Percentiles rank a stretch among this genome's conserved stretches.
These are phyloP conservation scores for Serpula lacrymans DNA, from an alignment of 768 basidiomycete species.

Conservation along the genomic window DNA sequence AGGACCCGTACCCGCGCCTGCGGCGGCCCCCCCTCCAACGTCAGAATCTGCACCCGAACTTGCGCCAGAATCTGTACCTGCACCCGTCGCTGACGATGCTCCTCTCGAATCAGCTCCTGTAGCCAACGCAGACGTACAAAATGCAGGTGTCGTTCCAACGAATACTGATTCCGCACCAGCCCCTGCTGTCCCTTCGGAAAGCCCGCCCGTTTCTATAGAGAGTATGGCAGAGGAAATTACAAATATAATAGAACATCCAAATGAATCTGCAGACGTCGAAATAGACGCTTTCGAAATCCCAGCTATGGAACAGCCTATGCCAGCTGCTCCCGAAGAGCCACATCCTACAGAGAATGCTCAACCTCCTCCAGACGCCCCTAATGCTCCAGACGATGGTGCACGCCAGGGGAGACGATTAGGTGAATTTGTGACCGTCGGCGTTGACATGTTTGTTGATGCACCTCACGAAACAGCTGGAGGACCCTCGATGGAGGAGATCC, in stretches of 20 bases:
- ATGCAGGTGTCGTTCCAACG: neutral
- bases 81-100: neutral
- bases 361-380: constrained; percentile 13
- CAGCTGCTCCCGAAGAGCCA: constrained; percentile 1
- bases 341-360: constrained; percentile 12
- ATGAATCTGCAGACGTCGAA: too few relatives aligned
- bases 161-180: constrained; percentile 2
- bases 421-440: constrained; percentile 35
- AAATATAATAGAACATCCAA: too few relatives aligned
- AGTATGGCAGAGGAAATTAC: too few relatives aligned
- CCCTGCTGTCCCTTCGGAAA: constrained; percentile 1
- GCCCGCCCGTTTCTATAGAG: too few relatives aligned
- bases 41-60: constrained; percentile 9
- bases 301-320: constrained; percentile 1
- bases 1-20: constrained; percentile 6
- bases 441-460: constrained; percentile 35
- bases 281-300: too few relatives aligned
- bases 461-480: too few relatives aligned
- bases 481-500: constrained; percentile 18
- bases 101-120: constrained; percentile 2
- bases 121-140: constrained; percentile 3
- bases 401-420: constrained; percentile 14
- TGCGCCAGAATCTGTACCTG: neutral
- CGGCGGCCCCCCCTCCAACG: constrained; percentile 1
- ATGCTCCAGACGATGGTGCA: too few relatives aligned